These are phyloP conservation scores for Wickerhamiella bombiphila DNA, from an alignment of 805 yeast genomes.

Conservation along the genomic window DNA sequence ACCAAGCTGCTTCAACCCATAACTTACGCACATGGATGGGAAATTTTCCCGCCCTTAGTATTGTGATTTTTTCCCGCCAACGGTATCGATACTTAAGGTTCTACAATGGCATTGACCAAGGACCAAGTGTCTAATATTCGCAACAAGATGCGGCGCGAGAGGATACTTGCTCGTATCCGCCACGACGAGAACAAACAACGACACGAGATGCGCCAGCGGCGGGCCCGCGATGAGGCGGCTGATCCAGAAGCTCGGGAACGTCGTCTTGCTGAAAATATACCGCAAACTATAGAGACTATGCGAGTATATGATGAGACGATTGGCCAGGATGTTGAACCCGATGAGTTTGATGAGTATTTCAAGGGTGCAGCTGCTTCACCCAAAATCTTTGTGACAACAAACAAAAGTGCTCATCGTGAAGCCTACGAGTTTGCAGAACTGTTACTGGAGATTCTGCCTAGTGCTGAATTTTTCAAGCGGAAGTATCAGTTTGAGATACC, in stretches of 20 bases:
- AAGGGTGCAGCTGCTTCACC: constrained; percentile 41
- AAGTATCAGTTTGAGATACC: constrained; percentile 70
- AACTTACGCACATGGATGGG: too few relatives aligned
- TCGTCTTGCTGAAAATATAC: constrained; percentile 62
- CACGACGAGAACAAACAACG: constrained; percentile 62
- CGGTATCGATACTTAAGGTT: too few relatives aligned
- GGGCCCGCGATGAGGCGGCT: constrained; percentile 75
- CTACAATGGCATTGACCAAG: constrained; percentile 16
- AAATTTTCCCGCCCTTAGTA: too few relatives aligned
- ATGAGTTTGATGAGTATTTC: constrained; percentile 46
- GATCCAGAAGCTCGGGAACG: constrained; percentile 73
- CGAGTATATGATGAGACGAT: constrained; percentile 81
- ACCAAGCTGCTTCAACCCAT: not conserved
- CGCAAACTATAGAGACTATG: constrained; percentile 71
- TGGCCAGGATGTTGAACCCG: constrained; percentile 29
- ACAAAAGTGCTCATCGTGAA: constrained; percentile 65
- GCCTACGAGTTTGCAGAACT: constrained; percentile 87
- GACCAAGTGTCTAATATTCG: constrained; percentile 32
- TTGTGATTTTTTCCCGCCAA: too few relatives aligned
- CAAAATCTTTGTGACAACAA: constrained; percentile 80
- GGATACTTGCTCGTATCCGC: constrained; percentile 56
- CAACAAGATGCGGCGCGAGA: constrained; percentile 70
- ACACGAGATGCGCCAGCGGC: constrained; percentile 59
- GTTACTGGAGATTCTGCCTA: constrained; percentile 71
- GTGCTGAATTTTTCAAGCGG: constrained; percentile 73